Conservation (phyloP, 2,329 filamentous ascomycete species). For the Aureobasidium sp. region DNA sequence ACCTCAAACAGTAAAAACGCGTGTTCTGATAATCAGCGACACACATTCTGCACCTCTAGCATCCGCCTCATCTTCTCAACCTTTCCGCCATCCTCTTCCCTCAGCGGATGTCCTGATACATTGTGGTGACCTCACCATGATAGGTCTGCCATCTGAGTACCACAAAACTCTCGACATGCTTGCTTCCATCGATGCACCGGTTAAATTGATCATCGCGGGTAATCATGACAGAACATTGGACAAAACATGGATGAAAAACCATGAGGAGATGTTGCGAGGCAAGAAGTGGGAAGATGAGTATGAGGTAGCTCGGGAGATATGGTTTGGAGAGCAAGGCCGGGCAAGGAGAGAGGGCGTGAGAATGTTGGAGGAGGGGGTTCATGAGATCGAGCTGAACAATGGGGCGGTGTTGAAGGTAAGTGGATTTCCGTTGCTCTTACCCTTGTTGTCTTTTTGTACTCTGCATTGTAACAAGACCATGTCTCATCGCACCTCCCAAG, state of each 20-base stretch:
- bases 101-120: conserved; percentile 47
- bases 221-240: conserved; percentile 56
- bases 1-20: conserved; percentile 26
- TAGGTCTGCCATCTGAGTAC: conserved; percentile 41
- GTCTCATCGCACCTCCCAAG: too few species aligned
- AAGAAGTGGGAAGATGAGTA: background rate
- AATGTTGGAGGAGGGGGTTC: conserved; percentile 43
- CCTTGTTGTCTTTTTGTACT: background rate
- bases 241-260: conserved; percentile 24
- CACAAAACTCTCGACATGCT: conserved; percentile 39
- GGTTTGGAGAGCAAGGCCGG: conserved; percentile 30
- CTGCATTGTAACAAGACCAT: too few species aligned
- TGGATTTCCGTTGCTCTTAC: background rate
- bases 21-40: conserved; percentile 38
- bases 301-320: conserved; percentile 34
- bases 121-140: conserved; percentile 50
- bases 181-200: conserved; percentile 38
- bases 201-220: conserved; percentile 55
- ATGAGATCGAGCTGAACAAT: conserved; percentile 38
- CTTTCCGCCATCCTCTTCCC: conserved; percentile 35
- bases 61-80: background rate
- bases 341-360: conserved; percentile 13
- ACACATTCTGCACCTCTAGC: conserved; percentile 27
- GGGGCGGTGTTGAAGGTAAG: conserved; percentile 37
- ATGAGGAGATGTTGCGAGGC: conserved; percentile 16